phyloP scores from a whole-genome alignment of 2,329 filamentous ascomycete species.

The Aureobasidium sp. region DNA sequence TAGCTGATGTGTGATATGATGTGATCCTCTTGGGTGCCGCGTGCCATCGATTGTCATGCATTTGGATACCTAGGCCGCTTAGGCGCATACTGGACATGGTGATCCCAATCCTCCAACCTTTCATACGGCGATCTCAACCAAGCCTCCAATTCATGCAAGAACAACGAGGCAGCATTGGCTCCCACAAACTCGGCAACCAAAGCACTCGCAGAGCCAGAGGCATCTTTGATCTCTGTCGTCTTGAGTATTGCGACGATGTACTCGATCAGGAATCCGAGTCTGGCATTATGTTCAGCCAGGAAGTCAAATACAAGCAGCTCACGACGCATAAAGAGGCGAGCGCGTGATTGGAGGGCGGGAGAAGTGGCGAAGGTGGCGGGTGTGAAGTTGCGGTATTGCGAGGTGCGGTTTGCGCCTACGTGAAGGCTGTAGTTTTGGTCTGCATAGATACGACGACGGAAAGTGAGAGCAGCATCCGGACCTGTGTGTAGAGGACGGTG shows the following conservation, averaged over 20 bases:
- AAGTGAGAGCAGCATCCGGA: conserved; percentile 37
- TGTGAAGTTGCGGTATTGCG: conserved; percentile 65
- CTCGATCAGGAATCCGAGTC: conserved; percentile 76
- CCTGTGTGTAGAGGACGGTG: not conserved
- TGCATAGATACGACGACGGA: conserved; percentile 65
- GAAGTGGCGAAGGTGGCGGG: conserved; percentile 57
- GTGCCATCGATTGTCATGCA: not conserved
- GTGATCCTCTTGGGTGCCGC: too few species aligned
- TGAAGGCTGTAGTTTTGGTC: conserved; percentile 67
- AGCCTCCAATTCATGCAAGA: conserved; percentile 75
- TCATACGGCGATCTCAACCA: conserved; percentile 76
- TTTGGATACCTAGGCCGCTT: not conserved
- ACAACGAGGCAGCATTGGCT: conserved; percentile 60
- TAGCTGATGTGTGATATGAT: too few species aligned
- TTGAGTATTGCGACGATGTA: conserved; percentile 79
- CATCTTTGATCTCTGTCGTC: conserved; percentile 72
- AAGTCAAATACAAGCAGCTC: conserved; percentile 80
- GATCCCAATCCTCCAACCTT: conserved; percentile 70
- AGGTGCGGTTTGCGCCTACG: conserved; percentile 72
- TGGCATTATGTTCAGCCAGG: conserved; percentile 44
- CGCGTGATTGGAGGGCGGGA: conserved; percentile 61
- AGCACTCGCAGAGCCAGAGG: conserved; percentile 68
- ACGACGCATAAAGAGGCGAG: conserved; percentile 71
- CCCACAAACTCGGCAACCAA: conserved; percentile 74
- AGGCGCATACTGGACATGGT: conserved; percentile 59